These are phyloP conservation scores for Corynespora cassiicola DNA, from an alignment of 2,329 filamentous ascomycete genomes.

Conservation along the genomic window DNA sequence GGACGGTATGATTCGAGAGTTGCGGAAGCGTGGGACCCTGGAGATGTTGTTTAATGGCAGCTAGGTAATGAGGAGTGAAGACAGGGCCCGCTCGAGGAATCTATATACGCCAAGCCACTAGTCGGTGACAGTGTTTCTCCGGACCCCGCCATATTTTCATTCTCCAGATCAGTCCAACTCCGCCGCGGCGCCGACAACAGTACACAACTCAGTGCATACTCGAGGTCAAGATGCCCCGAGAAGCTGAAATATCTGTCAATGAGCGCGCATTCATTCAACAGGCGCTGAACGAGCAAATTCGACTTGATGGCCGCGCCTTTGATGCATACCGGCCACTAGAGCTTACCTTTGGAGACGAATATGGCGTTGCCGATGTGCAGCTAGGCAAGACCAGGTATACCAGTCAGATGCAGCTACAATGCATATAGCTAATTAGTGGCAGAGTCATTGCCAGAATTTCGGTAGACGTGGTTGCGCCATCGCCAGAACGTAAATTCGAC, in stretches of 20 bases:
- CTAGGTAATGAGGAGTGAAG: slow-evolving; percentile 14
- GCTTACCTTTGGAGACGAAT: slow-evolving; percentile 86
- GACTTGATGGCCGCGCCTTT: slow-evolving; percentile 81
- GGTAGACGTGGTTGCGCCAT: slow-evolving; percentile 85
- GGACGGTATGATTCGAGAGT: background rate
- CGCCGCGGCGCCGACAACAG: background rate
- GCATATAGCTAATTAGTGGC: slow-evolving; percentile 20
- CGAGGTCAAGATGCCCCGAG: slow-evolving; percentile 81
- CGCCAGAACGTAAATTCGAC: slow-evolving; percentile 89
- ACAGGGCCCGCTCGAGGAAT: background rate
- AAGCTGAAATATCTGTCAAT: slow-evolving; percentile 87
- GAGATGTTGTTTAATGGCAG: slow-evolving; percentile 12
- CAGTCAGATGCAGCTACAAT: background rate
- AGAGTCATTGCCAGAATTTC: slow-evolving; percentile 87
- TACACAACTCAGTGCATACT: background rate
- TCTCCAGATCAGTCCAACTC: too few relatives aligned
- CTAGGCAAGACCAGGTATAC: slow-evolving; percentile 87
- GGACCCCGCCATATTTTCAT: slow-evolving; percentile 35
- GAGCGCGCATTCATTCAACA: slow-evolving; percentile 86
- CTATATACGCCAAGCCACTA: slow-evolving; percentile 23
- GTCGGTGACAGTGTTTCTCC: slow-evolving; percentile 22
- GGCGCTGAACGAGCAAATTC: slow-evolving; percentile 79
- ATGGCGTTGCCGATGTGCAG: slow-evolving; percentile 85
- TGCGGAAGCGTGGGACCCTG: slow-evolving; percentile 6
- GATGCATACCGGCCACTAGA: slow-evolving; percentile 81